Base-by-base conservation (phyloP, 2,329 filamentous ascomycete species). In the Alternaria hordeiaustralica region DNA sequence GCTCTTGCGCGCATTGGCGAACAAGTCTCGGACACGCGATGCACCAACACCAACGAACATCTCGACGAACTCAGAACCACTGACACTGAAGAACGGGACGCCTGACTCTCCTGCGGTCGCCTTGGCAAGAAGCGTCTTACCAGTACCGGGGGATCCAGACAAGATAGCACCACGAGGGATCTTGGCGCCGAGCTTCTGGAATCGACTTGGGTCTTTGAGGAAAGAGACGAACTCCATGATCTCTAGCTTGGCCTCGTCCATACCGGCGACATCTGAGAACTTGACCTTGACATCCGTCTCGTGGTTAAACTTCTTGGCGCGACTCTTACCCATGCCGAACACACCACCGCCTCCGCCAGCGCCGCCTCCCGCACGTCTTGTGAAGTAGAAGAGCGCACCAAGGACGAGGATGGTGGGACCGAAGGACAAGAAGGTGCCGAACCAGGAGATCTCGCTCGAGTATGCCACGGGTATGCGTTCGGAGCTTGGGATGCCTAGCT, bases 161-260 rank as follows among this genome's bases (percentile, higher is more conserved):
- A 99, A 87, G 78, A 99, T 97, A 53, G 96, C 96, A 75, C 96
- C 96, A 68, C 96, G 93, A 41, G 96, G 96, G 57, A 99, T 99
- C 85, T 99, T 99, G 66, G 96, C 96, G 74, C 96, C 96, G 18
- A 99, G 88, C 80, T 92, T 92, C 83, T 97, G 90, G 82, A 97
- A 99, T 69, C 92, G 90, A 73, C 93, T 92, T 1, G 96, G 96
- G 75, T 96, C 92, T 84, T 97, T 95, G 67, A 99, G 83, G 85
- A 99, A 99, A 78, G 92, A 94, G 71, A 99, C 96, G 75, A 99
- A 99, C 81, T 99, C 96, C 94, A 98, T 97, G 72, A 99, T 99
- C 82, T 99, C 96, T 60, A 90, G 86, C 86, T 99, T 99, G 61
- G 96, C 96, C 82, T 99, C 96, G 79, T 99, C 96, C 90, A 98